Base-by-base conservation (phyloP, 805 yeast genomes). In the Ogataea siamensis region DNA sequence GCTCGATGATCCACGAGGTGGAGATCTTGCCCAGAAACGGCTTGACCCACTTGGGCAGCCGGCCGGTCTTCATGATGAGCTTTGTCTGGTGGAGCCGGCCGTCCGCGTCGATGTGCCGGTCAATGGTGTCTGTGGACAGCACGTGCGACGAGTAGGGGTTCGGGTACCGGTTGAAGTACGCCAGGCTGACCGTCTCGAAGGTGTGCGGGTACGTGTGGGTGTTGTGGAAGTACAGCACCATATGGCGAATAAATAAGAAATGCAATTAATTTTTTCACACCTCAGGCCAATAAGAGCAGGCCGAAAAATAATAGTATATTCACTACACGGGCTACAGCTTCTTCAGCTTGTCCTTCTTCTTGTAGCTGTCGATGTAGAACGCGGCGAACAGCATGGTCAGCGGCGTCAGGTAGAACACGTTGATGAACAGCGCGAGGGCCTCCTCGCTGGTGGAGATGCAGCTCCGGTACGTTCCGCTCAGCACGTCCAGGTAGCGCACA, bases 91-190 rank as follows among this genome's bases (percentile, higher is more conserved):
- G 73, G 31, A 89, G 70, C 34, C 77, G 68, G 16, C 94, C 94
- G 8, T 76, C 66, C 1, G 55, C 47, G 45, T 82, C 87, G 13
- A 87, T 67, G 43, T 66, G 58, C 35, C 74, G 65, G 22, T 78
- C 78, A 11, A 89, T 56, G 2, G 95, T 84, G 58, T 89, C 98
- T 18, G 78, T 79, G 6, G 95, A 83, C 23, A 81, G 66, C 9
- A 91, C 96, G 64, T 91, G 96, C 7, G 76, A 67, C 12, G 96
- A 81, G 57, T 72, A 88, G 2, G 98, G 98, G 58, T 81, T 80
- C 10, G 82, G 82, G 49, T 80, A 81, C 49, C 82, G 67, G 63
- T 79, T 80, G 63, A 86, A 80, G 57, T 83, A 81, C 1, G 95
- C 95, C 32, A 80, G 66, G 2, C 87, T 71, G 3, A 85, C 87